These are phyloP conservation scores for Pyrenophora graminea DNA, from an alignment of 2,329 filamentous ascomycete species.

Conservation along the genomic window DNA sequence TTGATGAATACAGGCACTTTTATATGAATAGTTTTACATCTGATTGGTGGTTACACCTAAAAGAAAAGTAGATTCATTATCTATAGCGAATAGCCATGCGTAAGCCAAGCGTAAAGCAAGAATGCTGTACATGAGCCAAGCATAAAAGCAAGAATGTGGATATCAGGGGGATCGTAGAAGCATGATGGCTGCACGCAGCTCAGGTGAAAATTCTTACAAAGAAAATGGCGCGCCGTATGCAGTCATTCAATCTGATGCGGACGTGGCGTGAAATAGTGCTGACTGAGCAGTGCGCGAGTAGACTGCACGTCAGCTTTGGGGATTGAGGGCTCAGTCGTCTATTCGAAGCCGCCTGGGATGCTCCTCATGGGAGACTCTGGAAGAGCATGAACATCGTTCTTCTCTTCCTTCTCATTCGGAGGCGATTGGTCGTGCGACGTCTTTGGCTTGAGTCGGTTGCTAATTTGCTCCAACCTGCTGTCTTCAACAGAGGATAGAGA, in stretches of 20 bases:
- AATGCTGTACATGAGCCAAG: slow-evolving; percentile 8
- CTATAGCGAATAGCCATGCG: neutral
- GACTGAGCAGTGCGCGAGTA: too few relatives aligned
- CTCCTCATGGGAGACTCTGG: slow-evolving; percentile 42
- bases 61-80: slow-evolving; percentile 1
- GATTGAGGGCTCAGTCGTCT: neutral
- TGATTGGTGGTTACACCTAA: neutral
- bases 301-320: too few relatives aligned
- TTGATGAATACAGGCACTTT: too few relatives aligned
- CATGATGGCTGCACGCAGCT: neutral
- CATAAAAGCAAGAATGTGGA: slow-evolving; percentile 10
- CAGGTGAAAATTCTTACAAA: neutral
- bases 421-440: slow-evolving; percentile 20
- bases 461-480: slow-evolving; percentile 35
- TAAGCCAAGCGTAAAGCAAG: slow-evolving; percentile 3
- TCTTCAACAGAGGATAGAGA: slow-evolving; percentile 42
- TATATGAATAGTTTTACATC: too few relatives aligned
- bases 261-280: too few relatives aligned
- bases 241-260: neutral
- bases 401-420: slow-evolving; percentile 25
- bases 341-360: slow-evolving; percentile 40
- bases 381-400: slow-evolving; percentile 49
- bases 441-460: slow-evolving; percentile 34
- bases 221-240: neutral
- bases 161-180: slow-evolving; percentile 11